phyloP scores from a whole-genome alignment of 108 stramenopile species.

The Conticribra weissflogii region DNA sequence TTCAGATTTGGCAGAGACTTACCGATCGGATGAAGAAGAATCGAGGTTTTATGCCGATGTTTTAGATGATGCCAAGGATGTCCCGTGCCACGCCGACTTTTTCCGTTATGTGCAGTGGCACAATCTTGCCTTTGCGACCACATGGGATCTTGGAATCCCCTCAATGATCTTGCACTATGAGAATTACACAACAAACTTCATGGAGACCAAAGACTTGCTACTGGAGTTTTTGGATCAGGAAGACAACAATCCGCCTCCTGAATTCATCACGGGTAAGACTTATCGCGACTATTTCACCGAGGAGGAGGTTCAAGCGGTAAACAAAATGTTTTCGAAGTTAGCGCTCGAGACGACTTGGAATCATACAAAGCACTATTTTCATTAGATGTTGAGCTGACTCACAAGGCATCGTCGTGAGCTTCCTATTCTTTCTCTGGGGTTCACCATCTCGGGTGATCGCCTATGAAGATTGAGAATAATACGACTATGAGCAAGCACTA shows the following conservation, averaged over 20 bases:
- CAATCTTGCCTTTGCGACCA: constrained; percentile 65
- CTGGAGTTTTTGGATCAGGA: constrained; percentile 67
- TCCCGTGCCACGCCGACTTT: constrained; percentile 81
- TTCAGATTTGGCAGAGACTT: constrained; percentile 15
- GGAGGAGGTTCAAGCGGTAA: constrained; percentile 31
- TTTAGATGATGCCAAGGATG: constrained; percentile 36
- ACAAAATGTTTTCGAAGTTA: constrained; percentile 33
- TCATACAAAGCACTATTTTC: constrained; percentile 48
- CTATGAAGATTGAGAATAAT: too few species aligned
- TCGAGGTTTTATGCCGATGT: constrained; percentile 43
- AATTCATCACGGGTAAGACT: constrained; percentile 50
- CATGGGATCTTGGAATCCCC: constrained; percentile 55
- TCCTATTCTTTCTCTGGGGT: too few species aligned
- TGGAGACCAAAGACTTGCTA: constrained; percentile 49
- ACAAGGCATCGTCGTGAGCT: too few species aligned
- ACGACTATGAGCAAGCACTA: too few species aligned
- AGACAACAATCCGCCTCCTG: constrained; percentile 20
- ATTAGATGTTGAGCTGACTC: neutral
- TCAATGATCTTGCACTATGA: constrained; percentile 75
- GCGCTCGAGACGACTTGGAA: constrained; percentile 39
- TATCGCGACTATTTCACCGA: constrained; percentile 53
- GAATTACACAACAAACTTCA: constrained; percentile 65
- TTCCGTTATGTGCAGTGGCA: constrained; percentile 86
- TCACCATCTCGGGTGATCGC: too few species aligned
- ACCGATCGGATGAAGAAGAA: constrained; percentile 15